Conservation (phyloP, 2,329 filamentous ascomycete genomes). For the Aspergillus nomiae region DNA sequence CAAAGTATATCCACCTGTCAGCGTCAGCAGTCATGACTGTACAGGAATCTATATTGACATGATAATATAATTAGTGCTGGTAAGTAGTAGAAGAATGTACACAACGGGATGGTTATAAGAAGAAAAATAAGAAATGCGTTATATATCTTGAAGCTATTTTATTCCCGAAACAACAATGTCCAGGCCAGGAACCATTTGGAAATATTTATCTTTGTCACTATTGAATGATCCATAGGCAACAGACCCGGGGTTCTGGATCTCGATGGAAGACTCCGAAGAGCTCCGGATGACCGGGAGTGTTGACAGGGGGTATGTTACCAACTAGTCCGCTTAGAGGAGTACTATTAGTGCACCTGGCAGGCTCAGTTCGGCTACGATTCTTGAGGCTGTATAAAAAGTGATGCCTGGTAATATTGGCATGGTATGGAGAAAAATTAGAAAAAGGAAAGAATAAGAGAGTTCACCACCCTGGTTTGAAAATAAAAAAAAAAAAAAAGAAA, state of each 20-base stretch:
- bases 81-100: neutral
- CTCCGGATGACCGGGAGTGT: neutral
- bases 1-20: slow-evolving; percentile 1
- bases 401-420: neutral
- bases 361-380: neutral
- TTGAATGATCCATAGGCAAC: neutral
- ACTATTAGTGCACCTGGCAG: neutral
- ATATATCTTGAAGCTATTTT: neutral
- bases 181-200: neutral
- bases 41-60: neutral
- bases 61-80: neutral
- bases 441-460: neutral
- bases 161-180: neutral
- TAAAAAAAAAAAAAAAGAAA: neutral
- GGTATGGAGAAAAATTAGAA: neutral
- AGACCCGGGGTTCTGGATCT: slow-evolving; percentile 3
- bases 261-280: slow-evolving; percentile 1
- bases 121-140: neutral
- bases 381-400: neutral
- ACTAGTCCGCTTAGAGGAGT: neutral
- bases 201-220: neutral
- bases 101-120: neutral
- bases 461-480: neutral
- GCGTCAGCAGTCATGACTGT: neutral
- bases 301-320: neutral